Evolutionary conservation across 2,329 filamentous ascomycete genomes (phyloP).

Genomic region (Aspergillus costaricaensis): DNA sequence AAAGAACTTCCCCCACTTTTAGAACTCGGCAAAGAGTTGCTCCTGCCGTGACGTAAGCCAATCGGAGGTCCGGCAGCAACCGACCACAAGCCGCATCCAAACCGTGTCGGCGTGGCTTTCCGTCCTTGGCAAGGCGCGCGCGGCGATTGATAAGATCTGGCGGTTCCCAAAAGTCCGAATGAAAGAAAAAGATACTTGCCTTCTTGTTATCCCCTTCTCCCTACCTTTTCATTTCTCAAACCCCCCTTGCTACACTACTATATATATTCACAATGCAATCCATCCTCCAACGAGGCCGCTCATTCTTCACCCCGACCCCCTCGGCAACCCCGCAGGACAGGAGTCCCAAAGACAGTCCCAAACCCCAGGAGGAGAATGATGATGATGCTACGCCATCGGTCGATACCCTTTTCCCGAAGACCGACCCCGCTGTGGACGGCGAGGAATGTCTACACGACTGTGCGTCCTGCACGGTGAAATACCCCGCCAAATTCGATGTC

Average conservation of each 20-base stretch:
- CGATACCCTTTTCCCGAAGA: slow-evolving; percentile 69
- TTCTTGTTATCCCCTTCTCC: neutral
- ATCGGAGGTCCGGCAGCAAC: slow-evolving; percentile 5
- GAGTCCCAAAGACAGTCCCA: slow-evolving; percentile 7
- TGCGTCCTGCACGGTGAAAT: slow-evolving; percentile 73
- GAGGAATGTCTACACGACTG: slow-evolving; percentile 90
- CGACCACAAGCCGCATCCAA: neutral
- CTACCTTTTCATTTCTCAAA: neutral
- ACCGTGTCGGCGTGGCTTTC: slow-evolving; percentile 12
- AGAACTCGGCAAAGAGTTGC: neutral
- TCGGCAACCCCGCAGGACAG: slow-evolving; percentile 26
- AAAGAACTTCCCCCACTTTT: neutral
- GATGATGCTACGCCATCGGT: slow-evolving; percentile 41
- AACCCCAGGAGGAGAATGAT: slow-evolving; percentile 25
- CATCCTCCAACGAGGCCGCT: slow-evolving; percentile 37
- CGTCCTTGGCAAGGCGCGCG: slow-evolving; percentile 15
- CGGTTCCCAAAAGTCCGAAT: neutral
- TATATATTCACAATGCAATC: slow-evolving; percentile 32
- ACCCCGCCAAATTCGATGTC: slow-evolving; percentile 72
- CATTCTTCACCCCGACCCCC: slow-evolving; percentile 33
- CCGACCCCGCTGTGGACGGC: slow-evolving; percentile 75
- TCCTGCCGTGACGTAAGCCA: neutral
- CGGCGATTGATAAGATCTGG: slow-evolving; percentile 38
- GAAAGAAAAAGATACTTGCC: too few species aligned
- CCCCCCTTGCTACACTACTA: neutral